Conservation (phyloP, 2,329 filamentous ascomycete species). For the Alternaria atra region DNA sequence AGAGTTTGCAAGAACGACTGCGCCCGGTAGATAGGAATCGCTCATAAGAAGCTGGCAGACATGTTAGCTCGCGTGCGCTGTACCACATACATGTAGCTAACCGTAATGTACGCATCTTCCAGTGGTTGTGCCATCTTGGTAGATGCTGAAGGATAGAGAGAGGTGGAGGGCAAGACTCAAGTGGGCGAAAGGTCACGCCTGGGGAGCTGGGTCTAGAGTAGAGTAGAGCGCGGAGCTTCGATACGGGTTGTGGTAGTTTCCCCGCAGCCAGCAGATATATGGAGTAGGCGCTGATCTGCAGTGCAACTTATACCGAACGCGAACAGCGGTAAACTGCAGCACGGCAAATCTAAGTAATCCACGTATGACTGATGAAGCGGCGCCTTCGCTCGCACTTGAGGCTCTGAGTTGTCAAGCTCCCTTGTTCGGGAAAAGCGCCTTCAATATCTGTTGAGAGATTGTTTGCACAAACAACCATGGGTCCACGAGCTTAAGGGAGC, state of each 20-base stretch:
- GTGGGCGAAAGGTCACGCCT: neutral
- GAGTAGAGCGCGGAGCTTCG: constrained; percentile 12
- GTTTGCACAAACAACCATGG: constrained; percentile 19
- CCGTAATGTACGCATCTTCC: constrained; percentile 73
- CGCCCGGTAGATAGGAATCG: constrained; percentile 92
- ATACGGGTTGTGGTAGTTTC: constrained; percentile 32
- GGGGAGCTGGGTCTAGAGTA: neutral
- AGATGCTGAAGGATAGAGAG: constrained; percentile 7
- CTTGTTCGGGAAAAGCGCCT: constrained; percentile 7
- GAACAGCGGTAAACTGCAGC: constrained; percentile 31
- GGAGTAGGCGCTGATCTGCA: constrained; percentile 34
- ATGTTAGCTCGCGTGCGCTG: constrained; percentile 37
- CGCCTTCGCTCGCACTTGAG: neutral
- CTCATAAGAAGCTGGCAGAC: constrained; percentile 80
- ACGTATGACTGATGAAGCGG: neutral
- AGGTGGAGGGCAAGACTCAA: neutral
- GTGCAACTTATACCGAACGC: constrained; percentile 29
- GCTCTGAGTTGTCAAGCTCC: neutral
- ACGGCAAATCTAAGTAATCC: constrained; percentile 15
- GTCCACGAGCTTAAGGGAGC: constrained; percentile 17
- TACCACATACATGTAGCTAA: constrained; percentile 49
- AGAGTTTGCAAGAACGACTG: constrained; percentile 92
- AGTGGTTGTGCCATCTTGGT: constrained; percentile 47
- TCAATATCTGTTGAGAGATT: constrained; percentile 28
- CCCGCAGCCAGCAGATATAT: constrained; percentile 35